Base-by-base conservation (phyloP, 2,329 filamentous ascomycete genomes). In the Cercospora canescens region DNA sequence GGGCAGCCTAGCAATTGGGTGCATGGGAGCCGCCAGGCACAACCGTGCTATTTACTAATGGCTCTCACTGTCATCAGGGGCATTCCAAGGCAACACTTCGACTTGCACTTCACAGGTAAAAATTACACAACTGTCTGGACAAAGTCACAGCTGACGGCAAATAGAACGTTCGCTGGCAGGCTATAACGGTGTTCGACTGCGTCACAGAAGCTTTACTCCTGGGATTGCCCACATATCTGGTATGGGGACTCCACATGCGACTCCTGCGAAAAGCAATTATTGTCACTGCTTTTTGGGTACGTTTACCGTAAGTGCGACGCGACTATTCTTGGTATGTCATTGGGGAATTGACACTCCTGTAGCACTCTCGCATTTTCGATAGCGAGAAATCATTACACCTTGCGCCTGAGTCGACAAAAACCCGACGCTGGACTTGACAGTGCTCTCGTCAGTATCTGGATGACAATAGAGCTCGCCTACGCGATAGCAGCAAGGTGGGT, bases 161-260 rank as follows among this genome's bases (percentile, higher is more conserved):
- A 34, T 59, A 76, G 75, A 63, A 52, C 62, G 52, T 63, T 14
- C 72, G 77, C 52, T 81, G 76, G 80, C 76, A 78, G 68, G 69
- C 75, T 3, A 75, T 81, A 62, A 79, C 79, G 8, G 77, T 71
- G 1, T 73, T 82, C 32, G 80, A 82, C 66, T 70, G 80, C 48
- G 63, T 76, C 6, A 79, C 76, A 11, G 78, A 79, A 65, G 39
- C 74, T 7, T 14, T 74, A 6, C 67, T 79, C 14, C 67, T 80
- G 16, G 71, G 64, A 11, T 63, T 79, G 26, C 75, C 74, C 7
- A 55, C 77, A 26, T 73, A 77, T 14, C 73, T 79, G 4, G 73
- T 79, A 26, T 79, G 76, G 76, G 70, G 69, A 24, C 70, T 80
- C n/a, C 77, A 79, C n/a, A 79, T 79, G 78, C 70, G 73, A 1